Conservation (phyloP, 257 asterid genomes). For the Linaria vulgaris region DNA sequence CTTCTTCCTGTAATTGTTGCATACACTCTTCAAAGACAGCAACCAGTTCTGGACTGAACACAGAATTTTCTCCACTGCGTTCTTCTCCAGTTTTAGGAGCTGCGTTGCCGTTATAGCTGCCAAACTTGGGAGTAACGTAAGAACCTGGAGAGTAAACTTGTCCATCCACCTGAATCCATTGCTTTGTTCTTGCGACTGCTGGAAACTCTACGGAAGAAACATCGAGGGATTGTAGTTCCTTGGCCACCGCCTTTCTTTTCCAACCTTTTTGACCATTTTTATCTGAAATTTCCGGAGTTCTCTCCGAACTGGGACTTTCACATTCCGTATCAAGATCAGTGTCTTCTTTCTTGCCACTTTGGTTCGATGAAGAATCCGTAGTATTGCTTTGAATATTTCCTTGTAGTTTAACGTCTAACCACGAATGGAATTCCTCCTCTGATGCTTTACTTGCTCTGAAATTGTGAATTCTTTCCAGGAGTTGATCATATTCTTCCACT, state of each 20-base stretch:
- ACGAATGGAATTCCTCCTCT: constrained; percentile 12
- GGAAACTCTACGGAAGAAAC: constrained; percentile 35
- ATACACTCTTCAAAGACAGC: constrained; percentile 54
- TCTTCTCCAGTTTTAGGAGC: constrained; percentile 1
- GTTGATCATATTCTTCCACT: constrained; percentile 49
- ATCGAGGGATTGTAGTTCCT: constrained; percentile 42
- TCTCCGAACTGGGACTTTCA: not conserved
- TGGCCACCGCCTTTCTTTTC: constrained; percentile 40
- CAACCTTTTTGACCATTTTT: constrained; percentile 33
- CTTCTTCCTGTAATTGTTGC: constrained; percentile 43
- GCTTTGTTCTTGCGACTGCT: constrained; percentile 27
- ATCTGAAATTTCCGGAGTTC: not conserved
- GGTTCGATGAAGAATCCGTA: not conserved
- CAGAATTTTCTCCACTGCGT: constrained; percentile 1
- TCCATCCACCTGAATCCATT: constrained; percentile 27
- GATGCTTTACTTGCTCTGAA: constrained; percentile 11
- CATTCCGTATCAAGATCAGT: not conserved
- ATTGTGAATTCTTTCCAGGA: constrained; percentile 41
- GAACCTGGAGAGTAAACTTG: constrained; percentile 38
- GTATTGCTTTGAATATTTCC: not conserved
- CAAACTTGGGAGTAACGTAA: constrained; percentile 50
- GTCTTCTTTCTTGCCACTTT: not conserved
- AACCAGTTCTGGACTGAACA: constrained; percentile 40
- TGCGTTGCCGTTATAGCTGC: constrained; percentile 36
- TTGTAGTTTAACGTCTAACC: not conserved